Conservation (phyloP, 2,329 filamentous ascomycete species). For the Fusarium secorum region DNA sequence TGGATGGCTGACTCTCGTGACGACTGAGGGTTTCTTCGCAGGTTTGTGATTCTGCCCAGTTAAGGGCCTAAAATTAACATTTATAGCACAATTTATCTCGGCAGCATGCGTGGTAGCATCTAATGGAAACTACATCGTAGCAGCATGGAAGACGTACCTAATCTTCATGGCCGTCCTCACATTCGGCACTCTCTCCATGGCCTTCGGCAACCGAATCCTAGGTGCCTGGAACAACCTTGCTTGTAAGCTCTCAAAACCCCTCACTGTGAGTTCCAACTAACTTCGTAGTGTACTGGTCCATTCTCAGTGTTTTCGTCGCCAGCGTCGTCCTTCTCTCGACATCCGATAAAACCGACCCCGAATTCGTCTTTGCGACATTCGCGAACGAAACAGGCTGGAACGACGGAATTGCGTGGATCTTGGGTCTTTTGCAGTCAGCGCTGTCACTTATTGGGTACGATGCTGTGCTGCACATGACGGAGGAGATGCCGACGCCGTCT, state of each 20-base stretch:
- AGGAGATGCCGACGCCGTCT: conserved; percentile 55
- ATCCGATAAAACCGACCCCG: conserved; percentile 49
- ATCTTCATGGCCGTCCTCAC: conserved; percentile 48
- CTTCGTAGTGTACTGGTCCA: conserved; percentile 50
- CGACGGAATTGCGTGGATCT: conserved; percentile 56
- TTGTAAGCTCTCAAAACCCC: conserved; percentile 29
- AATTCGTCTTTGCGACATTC: conserved; percentile 55
- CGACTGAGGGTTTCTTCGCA: conserved; percentile 53
- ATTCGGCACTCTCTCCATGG: conserved; percentile 45
- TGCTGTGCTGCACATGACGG: conserved; percentile 54
- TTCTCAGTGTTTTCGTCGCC: conserved; percentile 53
- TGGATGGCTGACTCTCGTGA: conserved; percentile 56
- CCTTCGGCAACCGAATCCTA: conserved; percentile 52
- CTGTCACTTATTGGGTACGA: conserved; percentile 53
- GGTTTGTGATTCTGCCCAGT: conserved; percentile 34
- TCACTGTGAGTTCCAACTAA: background rate
- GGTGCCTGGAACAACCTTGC: conserved; percentile 53
- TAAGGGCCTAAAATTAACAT: rapidly evolving
- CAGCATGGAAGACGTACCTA: conserved; percentile 52
- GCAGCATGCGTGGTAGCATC: conserved; percentile 53
- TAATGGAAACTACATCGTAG: conserved; percentile 47
- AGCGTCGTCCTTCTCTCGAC: conserved; percentile 54
- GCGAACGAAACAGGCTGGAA: conserved; percentile 56
- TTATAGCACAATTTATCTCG: conserved; percentile 53
- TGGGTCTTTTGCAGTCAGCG: conserved; percentile 54